phyloP scores from a whole-genome alignment of 2,329 filamentous ascomycete genomes.

The Fusarium coffeatum region DNA sequence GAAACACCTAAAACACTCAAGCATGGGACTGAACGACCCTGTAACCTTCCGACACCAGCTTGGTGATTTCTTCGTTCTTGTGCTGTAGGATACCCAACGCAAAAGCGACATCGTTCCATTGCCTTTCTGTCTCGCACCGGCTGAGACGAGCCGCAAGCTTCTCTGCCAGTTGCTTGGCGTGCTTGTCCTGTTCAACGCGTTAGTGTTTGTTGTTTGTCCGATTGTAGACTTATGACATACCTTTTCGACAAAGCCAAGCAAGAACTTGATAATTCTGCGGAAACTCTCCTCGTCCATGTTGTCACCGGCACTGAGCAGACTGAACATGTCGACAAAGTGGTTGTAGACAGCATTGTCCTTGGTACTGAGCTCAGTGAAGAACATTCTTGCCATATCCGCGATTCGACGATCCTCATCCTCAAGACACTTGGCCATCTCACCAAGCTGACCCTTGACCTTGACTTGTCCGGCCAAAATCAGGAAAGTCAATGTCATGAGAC shows the following conservation, averaged over 20 bases:
- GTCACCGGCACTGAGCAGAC: constrained; percentile 84
- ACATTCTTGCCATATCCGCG: constrained; percentile 94
- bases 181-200: constrained; percentile 78
- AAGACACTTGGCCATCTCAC: constrained; percentile 98
- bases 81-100: constrained; percentile 90
- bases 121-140: constrained; percentile 89
- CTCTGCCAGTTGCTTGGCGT: constrained; percentile 91
- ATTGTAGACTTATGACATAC: constrained; percentile 59
- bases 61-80: constrained; percentile 90
- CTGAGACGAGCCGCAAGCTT: constrained; percentile 89
- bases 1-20: constrained; percentile 48
- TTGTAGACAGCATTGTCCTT: constrained; percentile 99
- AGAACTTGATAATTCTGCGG: constrained; percentile 87
- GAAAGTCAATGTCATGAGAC: constrained; percentile 98
- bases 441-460: constrained; percentile 98
- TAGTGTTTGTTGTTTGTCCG: constrained; percentile 13
- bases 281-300: constrained; percentile 87
- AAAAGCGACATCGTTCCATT: constrained; percentile 98
- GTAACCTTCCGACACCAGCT: constrained; percentile 80
- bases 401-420: constrained; percentile 97
- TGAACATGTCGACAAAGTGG: constrained; percentile 99
- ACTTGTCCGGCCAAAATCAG: constrained; percentile 96
- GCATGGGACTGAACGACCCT: constrained; percentile 74
- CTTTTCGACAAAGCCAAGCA: constrained; percentile 98
- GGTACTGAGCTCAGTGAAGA: constrained; percentile 96